Percentiles rank a stretch among this genome's conserved stretches.
Evolutionary conservation across 2,329 filamentous ascomycete species (phyloP).

Genomic region (Cadophora gregata): DNA sequence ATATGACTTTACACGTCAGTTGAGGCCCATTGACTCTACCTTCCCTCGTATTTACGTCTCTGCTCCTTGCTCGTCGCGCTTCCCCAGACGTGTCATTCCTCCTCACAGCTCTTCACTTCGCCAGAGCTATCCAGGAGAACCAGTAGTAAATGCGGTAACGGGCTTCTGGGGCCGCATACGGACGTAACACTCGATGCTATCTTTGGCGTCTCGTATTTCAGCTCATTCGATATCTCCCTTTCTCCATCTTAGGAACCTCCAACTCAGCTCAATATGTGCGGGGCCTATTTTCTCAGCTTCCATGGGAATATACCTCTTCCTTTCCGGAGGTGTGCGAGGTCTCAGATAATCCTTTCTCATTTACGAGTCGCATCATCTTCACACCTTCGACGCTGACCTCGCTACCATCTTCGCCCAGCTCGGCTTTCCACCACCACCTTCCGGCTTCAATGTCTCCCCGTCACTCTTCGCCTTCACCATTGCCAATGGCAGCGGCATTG

Average conservation of each 20-base stretch:
- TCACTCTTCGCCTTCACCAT: neutral
- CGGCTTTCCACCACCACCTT: constrained; percentile 1
- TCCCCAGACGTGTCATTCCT: too few species aligned
- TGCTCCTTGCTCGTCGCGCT: too few species aligned
- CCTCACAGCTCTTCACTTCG: too few species aligned
- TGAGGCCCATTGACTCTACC: too few species aligned
- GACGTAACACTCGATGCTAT: too few species aligned
- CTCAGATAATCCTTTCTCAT: neutral
- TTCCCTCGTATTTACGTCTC: too few species aligned
- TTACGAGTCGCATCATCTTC: neutral
- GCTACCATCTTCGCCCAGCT: constrained; percentile 27
- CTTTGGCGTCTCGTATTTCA: too few species aligned
- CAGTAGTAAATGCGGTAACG: too few species aligned
- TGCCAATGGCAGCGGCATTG: neutral
- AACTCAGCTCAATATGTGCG: neutral
- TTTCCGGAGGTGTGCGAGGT: neutral
- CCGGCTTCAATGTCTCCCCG: neutral
- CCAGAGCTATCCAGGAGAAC: too few species aligned
- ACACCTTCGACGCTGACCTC: constrained; percentile 15
- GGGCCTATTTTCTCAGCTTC: neutral
- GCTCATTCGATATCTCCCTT: too few species aligned
- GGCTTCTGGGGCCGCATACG: too few species aligned
- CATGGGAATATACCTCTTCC: neutral
- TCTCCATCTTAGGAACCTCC: neutral
- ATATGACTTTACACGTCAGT: too few species aligned